Base-by-base conservation (phyloP, 1,284 basidiomycete genomes). In the Tilletiopsis washingtonensis region DNA sequence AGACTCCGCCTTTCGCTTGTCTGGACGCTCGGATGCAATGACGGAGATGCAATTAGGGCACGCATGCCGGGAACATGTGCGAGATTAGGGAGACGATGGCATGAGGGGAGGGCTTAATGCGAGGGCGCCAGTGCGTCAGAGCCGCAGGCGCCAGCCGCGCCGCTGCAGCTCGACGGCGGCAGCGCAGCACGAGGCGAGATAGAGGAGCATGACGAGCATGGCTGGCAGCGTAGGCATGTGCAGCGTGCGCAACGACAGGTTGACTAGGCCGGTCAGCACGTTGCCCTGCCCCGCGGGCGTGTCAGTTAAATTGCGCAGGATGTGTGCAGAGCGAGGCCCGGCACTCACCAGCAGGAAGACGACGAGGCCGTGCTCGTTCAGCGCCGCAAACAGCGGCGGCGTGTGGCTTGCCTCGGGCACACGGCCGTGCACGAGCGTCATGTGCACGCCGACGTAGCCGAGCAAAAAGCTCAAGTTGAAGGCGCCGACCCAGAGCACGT, bases 401-500 rank as follows among this genome's bases (percentile, higher is more conserved):
- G 58, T 57, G 11, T 45, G 2, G 52, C 62, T 0, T 67, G 58
- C 43, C 60, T 61, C 40, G 62, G 56, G 4, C 51, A 61, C 47
- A 62, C 57, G 29, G 62, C 62, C 21, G 62, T 81, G 78, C 67
- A 83, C 84, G 66, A 86, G 82, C 39, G 78, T 62, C 45, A 84
- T 77, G 64, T 93, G 88, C 26, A 96, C 75, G 19, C 83, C 57
- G 42, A 91, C 77, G 73, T 96, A 94, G 2, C 81, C 82, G 7
- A 90, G 78, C 19, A 97, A 76, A 75, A 91, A 91, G 2, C 83
- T 80, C 0, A 85, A 83, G 74, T 97, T 98, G 81, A 84, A 94
- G 1, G 89, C 91, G 0, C 81, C 80, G 5, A 86, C 81, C 90
- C 91, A 97, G 21, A 91, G 74, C 37, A 93, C 82, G 73, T 99